These are phyloP conservation scores for Malassezia sp. DNA, from an alignment of 1,284 basidiomycete genomes.

Conservation along the genomic window DNA sequence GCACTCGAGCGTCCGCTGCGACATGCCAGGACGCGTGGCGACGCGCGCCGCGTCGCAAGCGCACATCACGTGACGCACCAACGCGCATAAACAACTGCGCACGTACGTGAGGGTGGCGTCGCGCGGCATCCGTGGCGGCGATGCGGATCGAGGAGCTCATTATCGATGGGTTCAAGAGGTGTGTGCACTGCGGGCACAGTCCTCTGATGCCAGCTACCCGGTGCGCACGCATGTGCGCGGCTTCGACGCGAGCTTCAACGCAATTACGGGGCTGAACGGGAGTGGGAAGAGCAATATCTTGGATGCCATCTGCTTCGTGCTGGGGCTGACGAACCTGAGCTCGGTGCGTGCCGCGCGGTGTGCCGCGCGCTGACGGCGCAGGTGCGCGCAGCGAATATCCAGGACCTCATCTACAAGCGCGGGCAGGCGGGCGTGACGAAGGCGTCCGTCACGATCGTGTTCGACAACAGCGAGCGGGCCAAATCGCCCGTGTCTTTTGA, in stretches of 20 bases:
- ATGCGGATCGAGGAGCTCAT: slow-evolving; percentile 50
- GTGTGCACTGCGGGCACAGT: too few species aligned
- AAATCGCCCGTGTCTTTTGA: slow-evolving; percentile 79
- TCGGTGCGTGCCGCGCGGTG: too few species aligned
- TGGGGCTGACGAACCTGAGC: slow-evolving; percentile 43
- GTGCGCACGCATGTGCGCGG: slow-evolving; percentile 85
- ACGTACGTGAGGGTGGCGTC: slow-evolving; percentile 2
- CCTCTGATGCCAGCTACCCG: slow-evolving; percentile 57
- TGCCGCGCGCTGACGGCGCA: too few species aligned
- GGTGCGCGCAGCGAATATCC: slow-evolving; percentile 88
- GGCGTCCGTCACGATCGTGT: slow-evolving; percentile 95
- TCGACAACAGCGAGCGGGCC: slow-evolving; percentile 87
- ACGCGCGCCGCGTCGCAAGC: not conserved
- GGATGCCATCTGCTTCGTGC: slow-evolving; percentile 45
- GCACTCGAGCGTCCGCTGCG: slow-evolving; percentile 8
- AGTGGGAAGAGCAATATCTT: slow-evolving; percentile 53
- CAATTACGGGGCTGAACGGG: slow-evolving; percentile 87
- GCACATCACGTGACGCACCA: not conserved
- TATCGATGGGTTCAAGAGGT: slow-evolving; percentile 50
- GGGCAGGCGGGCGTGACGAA: slow-evolving; percentile 95
- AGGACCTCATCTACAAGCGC: slow-evolving; percentile 94
- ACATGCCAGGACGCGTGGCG: not conserved
- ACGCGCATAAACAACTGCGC: slow-evolving; percentile 1
- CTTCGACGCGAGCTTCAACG: slow-evolving; percentile 93
- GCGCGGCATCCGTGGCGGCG: too few species aligned